These are phyloP conservation scores for Aureobasidium sp. DNA, from an alignment of 2,329 filamentous ascomycete species.

Conservation along the genomic window DNA sequence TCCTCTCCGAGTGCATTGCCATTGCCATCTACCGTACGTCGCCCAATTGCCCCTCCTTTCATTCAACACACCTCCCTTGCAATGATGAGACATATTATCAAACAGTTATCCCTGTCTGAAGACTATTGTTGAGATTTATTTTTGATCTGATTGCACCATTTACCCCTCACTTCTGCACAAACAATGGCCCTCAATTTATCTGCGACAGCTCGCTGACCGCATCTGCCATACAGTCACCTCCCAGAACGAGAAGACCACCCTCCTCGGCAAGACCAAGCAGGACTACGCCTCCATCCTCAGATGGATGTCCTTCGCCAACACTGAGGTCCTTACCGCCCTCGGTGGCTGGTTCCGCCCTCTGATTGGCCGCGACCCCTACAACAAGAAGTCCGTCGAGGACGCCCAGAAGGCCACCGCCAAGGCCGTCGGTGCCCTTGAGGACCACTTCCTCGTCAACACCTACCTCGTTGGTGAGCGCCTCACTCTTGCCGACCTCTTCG, in stretches of 20 bases:
- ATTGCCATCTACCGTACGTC: conserved; percentile 88
- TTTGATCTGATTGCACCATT: conserved; percentile 63
- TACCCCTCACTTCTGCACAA: neutral
- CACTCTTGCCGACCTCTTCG: conserved; percentile 91
- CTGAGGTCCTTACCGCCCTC: conserved; percentile 67
- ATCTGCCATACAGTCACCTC: conserved; percentile 67
- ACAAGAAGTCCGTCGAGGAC: conserved; percentile 95
- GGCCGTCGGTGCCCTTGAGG: conserved; percentile 67
- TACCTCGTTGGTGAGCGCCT: conserved; percentile 97
- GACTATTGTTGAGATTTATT: conserved; percentile 75
- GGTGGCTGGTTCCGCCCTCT: conserved; percentile 82
- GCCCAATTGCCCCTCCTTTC: neutral
- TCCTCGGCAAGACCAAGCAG: conserved; percentile 99
- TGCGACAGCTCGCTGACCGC: conserved; percentile 8
- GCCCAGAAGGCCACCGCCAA: conserved; percentile 60
- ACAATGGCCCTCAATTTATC: neutral
- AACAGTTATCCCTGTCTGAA: conserved; percentile 99
- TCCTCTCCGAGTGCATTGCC: conserved; percentile 82
- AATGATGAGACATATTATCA: conserved; percentile 71
- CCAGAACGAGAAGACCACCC: conserved; percentile 87
- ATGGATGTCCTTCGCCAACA: conserved; percentile 97
- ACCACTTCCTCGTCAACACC: conserved; percentile 85
- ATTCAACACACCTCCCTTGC: conserved; percentile 18
- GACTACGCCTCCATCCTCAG: conserved; percentile 97
- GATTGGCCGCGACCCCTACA: conserved; percentile 75